These are phyloP conservation scores for Xylaria flabelliformis DNA, from an alignment of 495 filamentous ascomycete genomes.

Conservation along the genomic window DNA sequence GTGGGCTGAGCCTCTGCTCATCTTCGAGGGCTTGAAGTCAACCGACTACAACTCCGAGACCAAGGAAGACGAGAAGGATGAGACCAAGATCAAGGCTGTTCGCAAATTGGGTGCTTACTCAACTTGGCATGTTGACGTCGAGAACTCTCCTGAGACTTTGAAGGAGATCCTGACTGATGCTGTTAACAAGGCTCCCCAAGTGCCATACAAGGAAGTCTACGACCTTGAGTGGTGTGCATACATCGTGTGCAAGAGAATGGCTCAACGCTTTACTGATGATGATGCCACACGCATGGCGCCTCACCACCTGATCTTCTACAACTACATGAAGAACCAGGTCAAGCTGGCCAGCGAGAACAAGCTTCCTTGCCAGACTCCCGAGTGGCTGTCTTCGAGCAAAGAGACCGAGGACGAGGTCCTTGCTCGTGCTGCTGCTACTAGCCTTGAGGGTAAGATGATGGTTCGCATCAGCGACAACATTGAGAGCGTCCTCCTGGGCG, in stretches of 20 bases:
- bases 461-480: conserved; percentile 46
- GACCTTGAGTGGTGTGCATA: conserved; percentile 38
- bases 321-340: conserved; percentile 37
- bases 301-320: conserved; percentile 33
- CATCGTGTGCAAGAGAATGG: conserved; percentile 38
- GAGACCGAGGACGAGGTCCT: conserved; percentile 33
- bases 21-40: conserved; percentile 38
- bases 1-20: conserved; percentile 37
- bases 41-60: conserved; percentile 32
- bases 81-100: conserved; percentile 30
- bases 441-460: conserved; percentile 39
- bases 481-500: conserved; percentile 44
- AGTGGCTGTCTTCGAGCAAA: conserved; percentile 32
- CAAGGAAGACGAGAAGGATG: conserved; percentile 27
- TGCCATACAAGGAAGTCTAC: conserved; percentile 32
- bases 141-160: conserved; percentile 33
- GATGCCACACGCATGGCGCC: conserved; percentile 34
- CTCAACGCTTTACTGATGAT: conserved; percentile 29
- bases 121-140: conserved; percentile 37
- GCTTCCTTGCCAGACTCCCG: conserved; percentile 34
- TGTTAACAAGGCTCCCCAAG: conserved; percentile 29
- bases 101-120: conserved; percentile 34
- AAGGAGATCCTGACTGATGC: conserved; percentile 28
- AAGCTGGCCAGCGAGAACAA: conserved; percentile 32
- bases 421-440: conserved; percentile 33